Percentiles rank a stretch among this genome's conserved stretches.
phyloP scores from a whole-genome alignment of 2,329 filamentous ascomycete species.

The Cercospora citrullina region DNA sequence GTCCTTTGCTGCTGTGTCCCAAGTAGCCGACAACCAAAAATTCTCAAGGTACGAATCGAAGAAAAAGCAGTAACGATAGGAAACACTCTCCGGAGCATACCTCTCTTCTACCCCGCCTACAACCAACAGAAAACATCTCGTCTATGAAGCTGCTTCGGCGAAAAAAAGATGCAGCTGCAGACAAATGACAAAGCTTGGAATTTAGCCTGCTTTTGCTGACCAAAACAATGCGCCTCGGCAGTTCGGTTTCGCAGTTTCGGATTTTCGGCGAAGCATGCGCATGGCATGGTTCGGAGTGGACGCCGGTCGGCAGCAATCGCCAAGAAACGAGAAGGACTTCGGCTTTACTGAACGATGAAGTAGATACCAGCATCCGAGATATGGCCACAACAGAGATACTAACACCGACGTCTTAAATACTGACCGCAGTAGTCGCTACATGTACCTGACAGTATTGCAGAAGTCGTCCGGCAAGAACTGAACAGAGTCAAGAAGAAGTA shows the following conservation, averaged over 20 bases:
- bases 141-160: not conserved
- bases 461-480: not conserved
- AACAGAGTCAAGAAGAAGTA: not conserved
- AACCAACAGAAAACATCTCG: not conserved
- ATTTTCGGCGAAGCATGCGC: not conserved
- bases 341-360: not conserved
- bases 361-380: not conserved
- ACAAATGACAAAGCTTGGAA: not conserved
- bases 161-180: not conserved
- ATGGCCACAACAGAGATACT: not conserved
- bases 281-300: not conserved
- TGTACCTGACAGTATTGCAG: not conserved
- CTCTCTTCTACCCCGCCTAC: not conserved
- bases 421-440: not conserved
- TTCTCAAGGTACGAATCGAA: not conserved
- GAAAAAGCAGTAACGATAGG: not conserved
- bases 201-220: not conserved
- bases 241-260: not conserved
- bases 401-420: not conserved
- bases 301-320: not conserved
- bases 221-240: not conserved
- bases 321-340: not conserved
- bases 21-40: not conserved
- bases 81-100: not conserved
- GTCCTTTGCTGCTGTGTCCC: not conserved